Evolutionary conservation across 2,329 filamentous ascomycete species (phyloP).

Genomic region (Coleophoma crateriformis): DNA sequence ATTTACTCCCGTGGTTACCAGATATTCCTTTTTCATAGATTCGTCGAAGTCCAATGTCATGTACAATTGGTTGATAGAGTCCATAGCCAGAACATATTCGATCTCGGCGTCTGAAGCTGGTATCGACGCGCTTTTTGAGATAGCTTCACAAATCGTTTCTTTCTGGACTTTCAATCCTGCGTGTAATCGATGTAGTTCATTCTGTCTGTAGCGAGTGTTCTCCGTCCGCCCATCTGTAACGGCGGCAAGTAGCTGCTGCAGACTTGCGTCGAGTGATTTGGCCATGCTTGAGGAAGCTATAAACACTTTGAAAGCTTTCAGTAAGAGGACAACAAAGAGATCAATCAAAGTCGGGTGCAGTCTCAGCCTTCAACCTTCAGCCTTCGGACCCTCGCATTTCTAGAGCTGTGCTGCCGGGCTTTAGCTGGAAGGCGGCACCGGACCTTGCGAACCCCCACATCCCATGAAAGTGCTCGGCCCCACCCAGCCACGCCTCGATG

Average conservation of each 20-base stretch:
- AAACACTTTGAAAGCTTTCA: not conserved
- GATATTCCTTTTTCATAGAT: slow-evolving; percentile 35
- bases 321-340: too few species aligned
- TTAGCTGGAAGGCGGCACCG: too few species aligned
- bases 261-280: slow-evolving; percentile 9
- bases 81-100: slow-evolving; percentile 35
- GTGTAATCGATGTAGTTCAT: slow-evolving; percentile 38
- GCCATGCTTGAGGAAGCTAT: not conserved
- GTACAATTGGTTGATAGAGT: slow-evolving; percentile 33
- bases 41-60: slow-evolving; percentile 30
- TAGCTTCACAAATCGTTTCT: slow-evolving; percentile 31
- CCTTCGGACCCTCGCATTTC: too few species aligned
- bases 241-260: slow-evolving; percentile 24
- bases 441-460: too few species aligned
- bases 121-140: slow-evolving; percentile 31
- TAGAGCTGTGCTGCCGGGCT: too few species aligned
- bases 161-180: slow-evolving; percentile 29
- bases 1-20: slow-evolving; percentile 32
- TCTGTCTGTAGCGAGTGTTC: slow-evolving; percentile 39
- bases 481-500: too few species aligned
- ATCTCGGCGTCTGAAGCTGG: slow-evolving; percentile 31
- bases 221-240: slow-evolving; percentile 37
- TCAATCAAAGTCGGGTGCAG: too few species aligned
- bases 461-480: too few species aligned
- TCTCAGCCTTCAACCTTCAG: too few species aligned